These are phyloP conservation scores for Daedaleopsis nitida DNA, from an alignment of 768 basidiomycete species.

Conservation along the genomic window DNA sequence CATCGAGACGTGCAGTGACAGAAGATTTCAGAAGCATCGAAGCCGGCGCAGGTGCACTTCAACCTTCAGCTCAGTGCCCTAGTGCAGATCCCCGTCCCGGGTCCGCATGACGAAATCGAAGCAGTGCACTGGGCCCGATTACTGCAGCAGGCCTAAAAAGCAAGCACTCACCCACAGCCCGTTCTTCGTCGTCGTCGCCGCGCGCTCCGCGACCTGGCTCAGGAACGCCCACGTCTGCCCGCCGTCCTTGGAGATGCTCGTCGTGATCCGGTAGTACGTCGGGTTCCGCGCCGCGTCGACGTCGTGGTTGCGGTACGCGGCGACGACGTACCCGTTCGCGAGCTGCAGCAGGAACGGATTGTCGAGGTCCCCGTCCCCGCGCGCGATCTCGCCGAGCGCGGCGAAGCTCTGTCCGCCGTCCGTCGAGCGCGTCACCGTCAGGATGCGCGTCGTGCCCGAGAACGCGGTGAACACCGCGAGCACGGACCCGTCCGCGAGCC, in stretches of 20 bases:
- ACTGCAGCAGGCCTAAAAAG: no score
- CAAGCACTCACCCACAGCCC: slow-evolving; percentile 1
- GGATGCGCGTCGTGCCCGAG: background rate
- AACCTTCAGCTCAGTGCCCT: no score
- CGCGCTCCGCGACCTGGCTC: background rate
- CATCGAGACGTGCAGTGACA: no score
- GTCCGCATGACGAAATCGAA: no score
- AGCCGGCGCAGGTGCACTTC: no score
- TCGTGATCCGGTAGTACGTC: background rate
- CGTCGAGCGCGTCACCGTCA: background rate
- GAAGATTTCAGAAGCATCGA: no score
- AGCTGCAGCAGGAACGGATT: slow-evolving; percentile 3
- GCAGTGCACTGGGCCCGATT: no score
- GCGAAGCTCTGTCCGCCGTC: background rate
- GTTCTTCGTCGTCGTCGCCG: background rate
- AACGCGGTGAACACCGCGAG: background rate
- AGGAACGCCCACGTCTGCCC: background rate
- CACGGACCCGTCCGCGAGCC: background rate
- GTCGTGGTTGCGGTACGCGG: slow-evolving; percentile 5
- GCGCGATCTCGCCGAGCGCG: background rate
- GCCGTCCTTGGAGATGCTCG: background rate
- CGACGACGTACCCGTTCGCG: slow-evolving; percentile 2
- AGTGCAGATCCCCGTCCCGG: no score
- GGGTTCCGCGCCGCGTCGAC: background rate
- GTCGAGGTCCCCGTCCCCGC: slow-evolving; percentile 1